Percentiles rank a stretch among this genome's conserved stretches.
Conservation (phyloP, 306 rosid species). For the Crataegus laevigata region DNA sequence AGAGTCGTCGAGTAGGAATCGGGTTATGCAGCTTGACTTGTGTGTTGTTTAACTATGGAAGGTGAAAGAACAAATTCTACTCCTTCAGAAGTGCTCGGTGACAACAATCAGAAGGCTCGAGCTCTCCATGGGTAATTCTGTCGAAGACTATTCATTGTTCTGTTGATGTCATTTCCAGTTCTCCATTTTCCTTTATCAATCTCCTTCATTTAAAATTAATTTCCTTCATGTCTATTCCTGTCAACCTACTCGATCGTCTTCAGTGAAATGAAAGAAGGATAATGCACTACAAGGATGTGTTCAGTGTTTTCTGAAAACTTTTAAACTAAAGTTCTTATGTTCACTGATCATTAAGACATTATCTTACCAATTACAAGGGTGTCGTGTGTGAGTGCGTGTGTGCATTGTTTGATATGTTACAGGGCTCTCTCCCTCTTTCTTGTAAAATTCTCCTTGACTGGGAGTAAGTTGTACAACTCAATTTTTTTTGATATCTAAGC, state of each 20-base stretch:
- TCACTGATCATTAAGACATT: background rate
- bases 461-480: slow-evolving; percentile 1
- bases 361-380: background rate
- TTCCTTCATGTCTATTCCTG: background rate
- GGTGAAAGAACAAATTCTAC: slow-evolving; percentile 40
- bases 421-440: background rate
- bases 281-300: background rate
- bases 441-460: background rate
- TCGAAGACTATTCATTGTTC: background rate
- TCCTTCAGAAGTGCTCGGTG: slow-evolving; percentile 36
- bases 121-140: slow-evolving; percentile 60
- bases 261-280: background rate
- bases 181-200: background rate
- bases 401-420: background rate
- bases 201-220: background rate
- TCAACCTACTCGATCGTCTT: slow-evolving; percentile 1
- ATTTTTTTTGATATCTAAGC: slow-evolving; percentile 2
- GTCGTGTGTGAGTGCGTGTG: background rate
- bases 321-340: background rate
- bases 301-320: background rate
- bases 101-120: slow-evolving; percentile 48
- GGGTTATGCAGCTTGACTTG: slow-evolving; percentile 35
- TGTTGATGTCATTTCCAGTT: slow-evolving; percentile 1
- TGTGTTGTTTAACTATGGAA: slow-evolving; percentile 54
- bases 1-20: slow-evolving; percentile 39